Base-by-base conservation (phyloP, 192 early-diverging fungal species). In the Phycomyces blakesleeanus region DNA sequence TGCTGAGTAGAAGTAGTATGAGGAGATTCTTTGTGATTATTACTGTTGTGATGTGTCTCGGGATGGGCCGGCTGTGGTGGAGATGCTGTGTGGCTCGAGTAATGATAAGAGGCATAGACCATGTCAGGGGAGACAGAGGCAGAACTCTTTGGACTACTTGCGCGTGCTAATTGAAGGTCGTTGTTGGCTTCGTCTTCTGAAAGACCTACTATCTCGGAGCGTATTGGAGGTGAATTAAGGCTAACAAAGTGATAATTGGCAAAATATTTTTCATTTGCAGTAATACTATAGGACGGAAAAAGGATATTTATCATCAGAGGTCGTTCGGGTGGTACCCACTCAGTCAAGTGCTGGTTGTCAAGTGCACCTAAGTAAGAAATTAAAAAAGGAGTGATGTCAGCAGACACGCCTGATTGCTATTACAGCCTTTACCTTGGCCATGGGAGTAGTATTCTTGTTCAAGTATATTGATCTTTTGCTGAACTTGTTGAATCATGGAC, bases 231-330 rank as follows among this genome's bases (percentile, higher is more conserved):
- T 50, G 64, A 49, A 57, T 49, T 51, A 52, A 63, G 51, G 51
- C 29, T 34, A 34, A 34, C 29, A 34, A 7, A 34, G 29, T 2
- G 11, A 47, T 18, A 47, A 18, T 47, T 18, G 44, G 12, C 44
- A 47, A 47, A 11, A 3, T 3, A 47, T n/a, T 47, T n/a, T 41
- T 8, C 7, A 51, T 54, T 38, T 26, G 14, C n/a, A 40, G 37
- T 52, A 52, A 38, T 27, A 9, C 21, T 21, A 60, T 55, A 63
- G 18, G 49, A 21, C 34, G 26, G 54, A 63, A 67, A 72, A 73
- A 73, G 71, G 71, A 73, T 73, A 73, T 73, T 73, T 59, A 73
- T 73, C 71, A 73, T 59, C 1, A 64, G 52, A 24, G 71, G 65
- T 56, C 71, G 51, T 22, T 73, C 71, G 14, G 71, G 71, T 49